Percentiles rank a stretch among this genome's conserved stretches.
These are phyloP conservation scores for Geosmithia morbida DNA, from an alignment of 2,329 filamentous ascomycete genomes.

Conservation along the genomic window DNA sequence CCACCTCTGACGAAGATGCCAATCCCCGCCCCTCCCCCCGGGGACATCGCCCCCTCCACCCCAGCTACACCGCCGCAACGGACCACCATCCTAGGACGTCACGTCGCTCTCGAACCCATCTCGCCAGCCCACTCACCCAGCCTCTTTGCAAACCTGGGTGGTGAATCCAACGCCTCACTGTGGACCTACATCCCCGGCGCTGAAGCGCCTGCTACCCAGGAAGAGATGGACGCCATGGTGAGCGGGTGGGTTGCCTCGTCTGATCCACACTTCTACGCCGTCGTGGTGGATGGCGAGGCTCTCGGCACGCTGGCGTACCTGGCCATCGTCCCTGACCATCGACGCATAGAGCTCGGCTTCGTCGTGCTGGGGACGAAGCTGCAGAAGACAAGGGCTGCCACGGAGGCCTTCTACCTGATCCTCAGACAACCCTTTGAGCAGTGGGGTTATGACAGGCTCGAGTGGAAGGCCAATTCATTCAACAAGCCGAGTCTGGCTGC, in stretches of 20 bases:
- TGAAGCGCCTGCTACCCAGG: constrained; percentile 12
- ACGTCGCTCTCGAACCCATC: constrained; percentile 15
- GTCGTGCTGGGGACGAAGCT: constrained; percentile 34
- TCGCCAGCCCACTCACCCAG: constrained; percentile 10
- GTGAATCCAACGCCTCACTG: constrained; percentile 12
- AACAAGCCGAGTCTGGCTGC: constrained; percentile 39
- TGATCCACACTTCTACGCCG: constrained; percentile 27
- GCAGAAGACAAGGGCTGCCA: constrained; percentile 38
- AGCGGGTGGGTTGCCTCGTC: constrained; percentile 9
- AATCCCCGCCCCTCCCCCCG: not conserved
- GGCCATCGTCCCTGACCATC: constrained; percentile 29
- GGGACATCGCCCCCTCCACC: not conserved
- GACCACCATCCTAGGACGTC: constrained; percentile 11
- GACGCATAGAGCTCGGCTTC: constrained; percentile 41
- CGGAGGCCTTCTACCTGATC: constrained; percentile 43
- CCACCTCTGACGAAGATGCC: not conserved
- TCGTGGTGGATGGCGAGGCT: constrained; percentile 19
- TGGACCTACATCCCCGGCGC: constrained; percentile 18
- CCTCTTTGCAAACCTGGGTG: constrained; percentile 17
- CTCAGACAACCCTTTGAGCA: constrained; percentile 34
- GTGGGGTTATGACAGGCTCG: constrained; percentile 39
- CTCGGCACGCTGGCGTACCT: constrained; percentile 29
- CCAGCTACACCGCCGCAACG: constrained; percentile 5
- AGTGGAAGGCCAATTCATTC: constrained; percentile 49
- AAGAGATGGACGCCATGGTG: constrained; percentile 4